Evolutionary conservation across 2,329 filamentous ascomycete species (phyloP), one percentile per base, ranked within the genome.

Genomic region (Fusarium aywerte): DNA sequence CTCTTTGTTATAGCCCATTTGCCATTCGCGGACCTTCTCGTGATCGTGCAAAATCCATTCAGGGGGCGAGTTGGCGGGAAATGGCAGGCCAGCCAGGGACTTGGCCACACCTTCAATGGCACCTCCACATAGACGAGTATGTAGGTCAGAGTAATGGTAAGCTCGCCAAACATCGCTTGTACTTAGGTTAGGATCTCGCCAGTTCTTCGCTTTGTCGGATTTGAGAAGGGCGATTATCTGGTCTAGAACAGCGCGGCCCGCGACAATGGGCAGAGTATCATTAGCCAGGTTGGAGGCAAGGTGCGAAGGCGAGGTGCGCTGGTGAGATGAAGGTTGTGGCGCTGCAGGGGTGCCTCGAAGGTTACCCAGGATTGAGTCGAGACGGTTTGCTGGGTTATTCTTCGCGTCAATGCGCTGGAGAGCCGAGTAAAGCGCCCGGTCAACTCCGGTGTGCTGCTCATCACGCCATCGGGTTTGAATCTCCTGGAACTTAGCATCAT

Each of bases 1-100:
- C 50, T 81, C 81, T 59, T 77, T 80, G 54, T 80, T 79, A 62
- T 81, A 83, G 0, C 84, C 84, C 12, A 81, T 74, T 77, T 82
- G 83, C 85, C 86, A 89, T 63, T 85, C 81, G 11, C 81, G 80
- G 1, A 82, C 77, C 62, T 80, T 80, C 31, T 82, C 81, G 4
- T 80, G 74, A 31, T 84, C 79, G 21, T 81, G 76, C 11, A 75
- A 76, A 65, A 88, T 80, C 80, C 85, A 86, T 18, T 81, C 80
- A 1, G 87, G 85, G 5, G 86, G 83, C 40, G 84, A 80, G 2
- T 72, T 81, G 3, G 85, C 76, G 15, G 85, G 85, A 61, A 80
- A 85, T 8, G 83, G 79, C 61, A 82, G 81, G 52, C 78, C 78
- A 42, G 78, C 78, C 10, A 87, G 73, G 36, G 76, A 73, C 31